Evolutionary conservation across 768 basidiomycete species (phyloP), one percentile per base, ranked within the genome.

Genomic region (Dioszegia aurantiaca): DNA sequence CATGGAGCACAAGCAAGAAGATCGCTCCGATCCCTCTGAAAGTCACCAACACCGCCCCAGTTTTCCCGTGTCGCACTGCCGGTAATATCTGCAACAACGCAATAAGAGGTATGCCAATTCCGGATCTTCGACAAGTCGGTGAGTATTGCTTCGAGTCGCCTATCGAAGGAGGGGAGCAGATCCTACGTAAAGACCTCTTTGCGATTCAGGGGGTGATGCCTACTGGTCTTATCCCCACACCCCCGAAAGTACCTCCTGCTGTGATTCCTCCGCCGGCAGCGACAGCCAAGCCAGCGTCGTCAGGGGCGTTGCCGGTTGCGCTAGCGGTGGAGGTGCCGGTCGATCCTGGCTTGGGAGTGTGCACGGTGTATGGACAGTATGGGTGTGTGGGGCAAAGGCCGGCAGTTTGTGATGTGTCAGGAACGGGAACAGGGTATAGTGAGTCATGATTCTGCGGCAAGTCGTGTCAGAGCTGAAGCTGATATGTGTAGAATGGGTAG

Each of bases 301-400:
- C 14, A 14, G 14, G 14, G 33, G 14, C 33, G 33, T 14, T 14
- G 14, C 8, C 14, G 33, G 8, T 14, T 33, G 14, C 33, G 6
- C 8, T 33, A 6, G 33, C 14, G 8, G 14, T 6, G 33, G 33
- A 6, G 28, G 31, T 21, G 23, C 33, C n/a, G 19, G 31, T n/a
- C 5, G 36, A 17, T 26, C 30, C 36, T 10, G 48, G 33, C 48
- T 27, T 41, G 3, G 48, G 48, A 19, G 30, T 6, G 1, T 53
- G 51, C 26, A 11, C 37, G 10, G 14, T 4, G 4, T 28, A 21
- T n/a, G 37, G 51, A 4, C 24, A 21, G 24, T 41, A 53, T 41
- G 37, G 39, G 6, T 53, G 51, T 23, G 51, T 53, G 37, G 51
- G 51, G 9, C 24, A 39, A 12, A n/a, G 26, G 21, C 51, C 51